Evolutionary conservation across 2,329 filamentous ascomycete genomes (phyloP).

Genomic region (Hymenoscyphus salicellus): DNA sequence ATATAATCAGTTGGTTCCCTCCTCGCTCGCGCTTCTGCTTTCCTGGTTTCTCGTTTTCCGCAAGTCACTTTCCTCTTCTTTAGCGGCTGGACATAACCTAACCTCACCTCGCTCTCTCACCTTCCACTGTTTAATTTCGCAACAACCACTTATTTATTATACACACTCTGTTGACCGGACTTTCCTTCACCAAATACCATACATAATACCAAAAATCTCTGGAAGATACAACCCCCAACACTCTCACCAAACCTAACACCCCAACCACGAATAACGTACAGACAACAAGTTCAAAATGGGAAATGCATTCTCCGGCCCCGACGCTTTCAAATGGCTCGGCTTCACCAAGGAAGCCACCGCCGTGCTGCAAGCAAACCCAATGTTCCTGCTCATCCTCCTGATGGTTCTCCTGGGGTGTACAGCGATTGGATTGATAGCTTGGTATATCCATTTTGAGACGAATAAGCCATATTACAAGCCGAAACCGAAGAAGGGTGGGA

Average conservation of each 20-base stretch:
- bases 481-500: conserved; percentile 23
- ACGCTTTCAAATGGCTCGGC: conserved; percentile 36
- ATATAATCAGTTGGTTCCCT: background rate
- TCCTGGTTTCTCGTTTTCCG: background rate
- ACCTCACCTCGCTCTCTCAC: background rate
- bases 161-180: too few relatives aligned
- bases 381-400: conserved; percentile 30
- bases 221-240: background rate
- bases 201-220: background rate
- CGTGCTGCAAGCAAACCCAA: conserved; percentile 30
- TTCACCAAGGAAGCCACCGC: conserved; percentile 35
- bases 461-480: conserved; percentile 34
- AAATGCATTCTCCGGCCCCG: conserved; percentile 34
- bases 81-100: background rate
- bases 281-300: conserved; percentile 26
- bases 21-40: background rate
- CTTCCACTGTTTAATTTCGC: background rate
- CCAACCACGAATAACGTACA: too few relatives aligned
- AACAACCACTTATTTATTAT: too few relatives aligned
- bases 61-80: background rate
- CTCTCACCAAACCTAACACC: background rate
- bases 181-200: too few relatives aligned
- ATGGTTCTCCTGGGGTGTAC: conserved; percentile 25
- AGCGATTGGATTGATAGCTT: conserved; percentile 20
- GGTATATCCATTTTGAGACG: conserved; percentile 32